Evolutionary conservation across 345 rosid genomes (phyloP).

Genomic region (Ricinus communis): DNA sequence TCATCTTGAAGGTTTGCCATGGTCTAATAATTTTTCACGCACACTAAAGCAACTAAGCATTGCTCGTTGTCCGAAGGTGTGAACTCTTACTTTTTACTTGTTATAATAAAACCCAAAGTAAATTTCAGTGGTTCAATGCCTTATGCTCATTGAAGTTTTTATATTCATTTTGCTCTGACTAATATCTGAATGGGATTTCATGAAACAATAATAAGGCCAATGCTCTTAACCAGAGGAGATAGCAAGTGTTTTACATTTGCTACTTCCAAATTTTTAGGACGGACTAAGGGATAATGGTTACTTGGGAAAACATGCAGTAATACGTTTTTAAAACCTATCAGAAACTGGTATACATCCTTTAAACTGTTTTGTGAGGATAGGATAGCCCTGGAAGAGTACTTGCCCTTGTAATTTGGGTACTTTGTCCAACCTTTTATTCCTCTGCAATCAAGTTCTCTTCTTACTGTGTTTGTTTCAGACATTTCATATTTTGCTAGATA

Average conservation of each 20-base stretch:
- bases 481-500: neutral
- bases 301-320: neutral
- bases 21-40: constrained; percentile 64
- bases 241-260: neutral
- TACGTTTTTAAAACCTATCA: neutral
- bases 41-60: constrained; percentile 58
- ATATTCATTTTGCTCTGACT: neutral
- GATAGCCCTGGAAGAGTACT: neutral
- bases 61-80: constrained; percentile 75
- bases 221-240: neutral
- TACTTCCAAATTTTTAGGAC: neutral
- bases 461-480: neutral
- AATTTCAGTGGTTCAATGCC: neutral
- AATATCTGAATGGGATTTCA: neutral
- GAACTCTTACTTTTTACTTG: constrained; percentile 6
- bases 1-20: constrained; percentile 56
- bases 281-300: neutral
- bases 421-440: constrained; percentile 2
- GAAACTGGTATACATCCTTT: neutral
- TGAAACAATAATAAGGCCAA: neutral
- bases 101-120: neutral
- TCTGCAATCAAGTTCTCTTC: neutral
- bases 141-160: neutral
- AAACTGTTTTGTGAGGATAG: neutral
- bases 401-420: neutral